Percentiles rank a stretch among this genome's conserved stretches.
phyloP scores from a whole-genome alignment of 352 stramenopile genomes.

The Elongisporangium senticosum region DNA sequence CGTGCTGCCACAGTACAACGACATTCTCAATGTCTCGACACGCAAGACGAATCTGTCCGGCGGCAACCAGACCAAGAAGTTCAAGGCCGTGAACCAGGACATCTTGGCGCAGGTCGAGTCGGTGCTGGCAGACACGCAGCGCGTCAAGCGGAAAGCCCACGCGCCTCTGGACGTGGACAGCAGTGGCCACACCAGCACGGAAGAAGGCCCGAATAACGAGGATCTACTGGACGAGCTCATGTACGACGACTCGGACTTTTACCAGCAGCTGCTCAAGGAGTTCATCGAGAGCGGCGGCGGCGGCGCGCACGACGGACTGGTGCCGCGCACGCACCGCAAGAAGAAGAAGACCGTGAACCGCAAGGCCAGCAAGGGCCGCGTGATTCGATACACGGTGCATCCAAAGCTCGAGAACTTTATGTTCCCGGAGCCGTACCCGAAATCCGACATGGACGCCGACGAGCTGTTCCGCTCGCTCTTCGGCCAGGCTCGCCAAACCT shows the following conservation, averaged over 20 bases:
- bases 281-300: constrained; percentile 79
- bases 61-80: constrained; percentile 74
- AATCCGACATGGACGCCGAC: constrained; percentile 73
- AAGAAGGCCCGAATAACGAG: constrained; percentile 24
- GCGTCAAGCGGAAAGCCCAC: constrained; percentile 82
- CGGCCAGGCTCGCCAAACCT: constrained; percentile 44
- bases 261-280: constrained; percentile 86
- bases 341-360: constrained; percentile 87
- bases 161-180: constrained; percentile 39
- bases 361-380: constrained; percentile 81
- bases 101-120: constrained; percentile 81
- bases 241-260: constrained; percentile 87
- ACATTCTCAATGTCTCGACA: constrained; percentile 76
- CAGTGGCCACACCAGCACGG: constrained; percentile 22
- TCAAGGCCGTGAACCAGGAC: constrained; percentile 86
- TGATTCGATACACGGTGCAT: constrained; percentile 80
- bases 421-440: constrained; percentile 79
- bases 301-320: constrained; percentile 37
- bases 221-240: constrained; percentile 73
- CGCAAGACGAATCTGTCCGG: constrained; percentile 66
- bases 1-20: constrained; percentile 70
- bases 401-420: constrained; percentile 89
- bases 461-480: constrained; percentile 86
- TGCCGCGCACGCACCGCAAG: constrained; percentile 66
- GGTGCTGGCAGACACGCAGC: constrained; percentile 73